These are phyloP conservation scores for Yamadazyma insecticola DNA, from an alignment of 805 yeast genomes.

Conservation along the genomic window DNA sequence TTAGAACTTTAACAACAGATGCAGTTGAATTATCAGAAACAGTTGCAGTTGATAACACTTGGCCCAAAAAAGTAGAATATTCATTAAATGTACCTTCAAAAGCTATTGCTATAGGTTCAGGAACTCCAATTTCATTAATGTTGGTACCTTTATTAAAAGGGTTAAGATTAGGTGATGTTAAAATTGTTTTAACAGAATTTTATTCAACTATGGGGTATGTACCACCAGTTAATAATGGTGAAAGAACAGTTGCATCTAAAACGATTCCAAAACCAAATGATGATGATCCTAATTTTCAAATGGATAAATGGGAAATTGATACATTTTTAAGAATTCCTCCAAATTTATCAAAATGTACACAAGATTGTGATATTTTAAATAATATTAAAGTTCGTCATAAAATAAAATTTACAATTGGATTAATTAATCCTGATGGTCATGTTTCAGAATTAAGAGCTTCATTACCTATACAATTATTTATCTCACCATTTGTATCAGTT, in stretches of 20 bases:
- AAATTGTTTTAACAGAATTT: slow-evolving; percentile 63
- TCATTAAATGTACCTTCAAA: slow-evolving; percentile 80
- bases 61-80: slow-evolving; percentile 94
- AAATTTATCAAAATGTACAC: slow-evolving; percentile 71
- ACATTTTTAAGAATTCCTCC: slow-evolving; percentile 64
- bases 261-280: slow-evolving; percentile 38
- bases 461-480: slow-evolving; percentile 71
- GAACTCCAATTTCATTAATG: slow-evolving; percentile 61
- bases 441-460: slow-evolving; percentile 89
- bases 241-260: slow-evolving; percentile 53
- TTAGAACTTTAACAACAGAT: slow-evolving; percentile 85
- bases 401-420: slow-evolving; percentile 71
- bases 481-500: slow-evolving; percentile 77
- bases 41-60: slow-evolving; percentile 87
- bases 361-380: slow-evolving; percentile 72
- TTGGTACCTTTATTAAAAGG: slow-evolving; percentile 83
- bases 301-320: slow-evolving; percentile 68
- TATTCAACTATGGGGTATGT: slow-evolving; percentile 55
- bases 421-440: slow-evolving; percentile 88
- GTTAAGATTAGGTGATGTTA: slow-evolving; percentile 68
- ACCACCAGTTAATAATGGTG: slow-evolving; percentile 58
- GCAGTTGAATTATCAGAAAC: slow-evolving; percentile 86
- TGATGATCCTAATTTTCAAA: slow-evolving; percentile 41
- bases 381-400: slow-evolving; percentile 85
- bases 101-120: slow-evolving; percentile 87